phyloP scores from a whole-genome alignment of 139 green algal genomes.

The Pleodorina starrii region DNA sequence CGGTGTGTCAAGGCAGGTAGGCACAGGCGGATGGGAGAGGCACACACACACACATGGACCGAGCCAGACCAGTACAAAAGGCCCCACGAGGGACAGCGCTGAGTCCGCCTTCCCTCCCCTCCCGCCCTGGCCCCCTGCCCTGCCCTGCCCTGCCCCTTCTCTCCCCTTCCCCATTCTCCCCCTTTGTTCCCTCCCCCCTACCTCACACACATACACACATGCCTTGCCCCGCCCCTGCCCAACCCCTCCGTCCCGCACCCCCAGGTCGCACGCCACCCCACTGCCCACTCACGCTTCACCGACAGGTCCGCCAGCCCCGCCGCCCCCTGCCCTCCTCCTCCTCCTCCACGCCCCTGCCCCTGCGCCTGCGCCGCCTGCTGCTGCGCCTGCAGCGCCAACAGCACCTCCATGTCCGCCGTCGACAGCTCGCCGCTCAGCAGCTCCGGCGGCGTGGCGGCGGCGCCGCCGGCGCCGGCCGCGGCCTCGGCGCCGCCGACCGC shows the following conservation, averaged over 20 bases:
- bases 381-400: constrained; percentile 22
- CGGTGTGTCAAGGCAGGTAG: too few relatives aligned
- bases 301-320: not conserved
- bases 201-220: not conserved
- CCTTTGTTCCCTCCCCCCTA: not conserved
- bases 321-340: not conserved
- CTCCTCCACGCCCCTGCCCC: not conserved
- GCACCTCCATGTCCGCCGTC: constrained; percentile 16
- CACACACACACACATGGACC: too few relatives aligned
- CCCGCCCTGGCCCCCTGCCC: too few relatives aligned
- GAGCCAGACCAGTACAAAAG: too few relatives aligned
- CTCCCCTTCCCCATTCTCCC: not conserved
- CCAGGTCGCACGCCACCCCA: too few relatives aligned
- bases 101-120: too few relatives aligned
- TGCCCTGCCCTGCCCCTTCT: not conserved
- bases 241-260: too few relatives aligned
- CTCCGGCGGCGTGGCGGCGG: not conserved
- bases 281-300: not conserved
- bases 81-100: too few relatives aligned
- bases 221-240: too few relatives aligned
- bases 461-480: not conserved
- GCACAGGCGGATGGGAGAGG: too few relatives aligned
- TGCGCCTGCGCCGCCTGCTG: not conserved
- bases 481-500: not conserved
- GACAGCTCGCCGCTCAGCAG: constrained; percentile 19